Evolutionary conservation across 768 basidiomycete genomes (phyloP).

Genomic region (Hypholoma sublateritium): DNA sequence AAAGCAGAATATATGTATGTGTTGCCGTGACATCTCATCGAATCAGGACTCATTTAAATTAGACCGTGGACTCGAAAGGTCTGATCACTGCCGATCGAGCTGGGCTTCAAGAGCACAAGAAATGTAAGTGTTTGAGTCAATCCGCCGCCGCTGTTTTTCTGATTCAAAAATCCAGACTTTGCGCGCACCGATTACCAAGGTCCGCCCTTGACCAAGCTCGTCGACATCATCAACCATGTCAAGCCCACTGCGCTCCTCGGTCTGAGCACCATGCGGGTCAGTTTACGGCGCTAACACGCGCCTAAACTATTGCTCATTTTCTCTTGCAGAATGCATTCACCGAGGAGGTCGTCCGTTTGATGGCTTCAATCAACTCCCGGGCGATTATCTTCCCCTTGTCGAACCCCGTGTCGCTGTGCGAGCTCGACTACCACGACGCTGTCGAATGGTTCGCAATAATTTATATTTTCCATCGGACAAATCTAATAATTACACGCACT

Average conservation of each 20-base stretch:
- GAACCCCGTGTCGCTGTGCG: slow-evolving; percentile 64
- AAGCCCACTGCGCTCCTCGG: slow-evolving; percentile 79
- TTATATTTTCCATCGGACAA: no score
- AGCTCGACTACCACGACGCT: slow-evolving; percentile 62
- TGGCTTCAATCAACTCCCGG: slow-evolving; percentile 62
- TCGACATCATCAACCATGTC: slow-evolving; percentile 69
- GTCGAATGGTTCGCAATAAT: slow-evolving; percentile 42
- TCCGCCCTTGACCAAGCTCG: slow-evolving; percentile 55
- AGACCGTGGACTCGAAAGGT: slow-evolving; percentile 80
- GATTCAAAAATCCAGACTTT: slow-evolving; percentile 45
- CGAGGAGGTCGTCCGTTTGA: slow-evolving; percentile 57
- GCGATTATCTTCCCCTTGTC: slow-evolving; percentile 86
- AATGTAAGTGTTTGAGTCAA: slow-evolving; percentile 38
- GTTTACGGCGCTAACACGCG: slow-evolving; percentile 4
- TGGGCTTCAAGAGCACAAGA: slow-evolving; percentile 73
- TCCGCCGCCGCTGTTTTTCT: no score
- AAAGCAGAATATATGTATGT: slow-evolving; percentile 63
- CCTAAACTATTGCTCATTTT: slow-evolving; percentile 9
- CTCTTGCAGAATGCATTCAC: slow-evolving; percentile 55
- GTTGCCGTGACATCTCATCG: not conserved
- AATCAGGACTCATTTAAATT: not conserved
- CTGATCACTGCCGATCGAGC: slow-evolving; percentile 69
- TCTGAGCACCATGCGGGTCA: slow-evolving; percentile 57
- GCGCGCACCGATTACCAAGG: slow-evolving; percentile 71
- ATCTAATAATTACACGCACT: no score